Base-by-base conservation (phyloP, 805 yeast genomes). In the Candida boleticola region DNA sequence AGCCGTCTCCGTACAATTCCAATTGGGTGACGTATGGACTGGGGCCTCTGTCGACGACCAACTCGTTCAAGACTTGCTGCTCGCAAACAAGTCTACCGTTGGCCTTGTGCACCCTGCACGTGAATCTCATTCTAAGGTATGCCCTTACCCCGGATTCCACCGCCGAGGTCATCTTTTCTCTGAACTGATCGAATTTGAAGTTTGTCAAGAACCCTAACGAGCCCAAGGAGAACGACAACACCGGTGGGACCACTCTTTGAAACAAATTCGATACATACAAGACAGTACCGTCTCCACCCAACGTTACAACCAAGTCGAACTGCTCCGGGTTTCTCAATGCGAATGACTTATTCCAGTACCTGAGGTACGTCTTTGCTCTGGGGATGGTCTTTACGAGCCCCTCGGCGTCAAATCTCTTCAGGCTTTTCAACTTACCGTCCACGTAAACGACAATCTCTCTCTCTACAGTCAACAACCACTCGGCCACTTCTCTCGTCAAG, bases 41-140 rank as follows among this genome's bases (percentile, higher is more conserved):
- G 3, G 97, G 96, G 0, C 98, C 98, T 39, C 98, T 72, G 58
- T 90, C 97, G 21, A 92, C 82, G 0, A 93, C 95, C 44, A 92
- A 66, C 60, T 90, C 98, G 60, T 90, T 90, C 47, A 92, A 70
- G 3, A 89, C 95, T 57, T 89, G 95, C 55, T 85, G 83, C 45
- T 79, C 82, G 46, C 78, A 68, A 3, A 79, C 66, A 25, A 79
- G 71, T 44, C 74, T 76, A 10, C 86, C 83, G 22, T 73, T 66
- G 47, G 63, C 60, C 44, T 63, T 52, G 49, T 67, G 74, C 10
- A 89, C 86, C 23, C 90, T 73, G 60, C 97, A 89, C 1, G 90
- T 80, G 56, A 92, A 79, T 48, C 98, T 73, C 93, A 90, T 88
- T 44, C 98, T 71, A 56, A 90, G 66, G 52, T 88, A 85, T n/a